Percentiles rank a stretch among this genome's conserved stretches.
phyloP scores from a whole-genome alignment of 148 eudicot species.

The Nyssa sinensis region DNA sequence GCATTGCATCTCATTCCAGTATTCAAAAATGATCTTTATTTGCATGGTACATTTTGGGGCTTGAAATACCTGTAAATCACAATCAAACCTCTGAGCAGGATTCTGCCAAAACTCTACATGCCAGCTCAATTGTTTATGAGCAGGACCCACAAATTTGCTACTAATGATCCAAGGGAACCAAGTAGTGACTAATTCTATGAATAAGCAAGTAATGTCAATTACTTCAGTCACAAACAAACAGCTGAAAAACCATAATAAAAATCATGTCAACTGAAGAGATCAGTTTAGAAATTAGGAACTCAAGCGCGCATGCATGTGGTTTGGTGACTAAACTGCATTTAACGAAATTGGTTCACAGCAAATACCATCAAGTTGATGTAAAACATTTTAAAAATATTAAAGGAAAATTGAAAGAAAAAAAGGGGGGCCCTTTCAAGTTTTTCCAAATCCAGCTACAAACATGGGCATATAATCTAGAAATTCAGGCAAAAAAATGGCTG shows the following conservation, averaged over 20 bases:
- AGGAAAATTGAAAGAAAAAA: too few relatives aligned
- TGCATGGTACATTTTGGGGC: conserved; percentile 8
- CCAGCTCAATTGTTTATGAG: neutral
- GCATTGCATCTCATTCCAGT: conserved; percentile 94
- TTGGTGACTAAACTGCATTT: too few relatives aligned
- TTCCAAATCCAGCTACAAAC: neutral
- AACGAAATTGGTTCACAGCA: too few relatives aligned
- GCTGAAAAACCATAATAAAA: too few relatives aligned
- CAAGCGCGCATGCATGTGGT: too few relatives aligned
- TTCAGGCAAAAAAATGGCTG: neutral
- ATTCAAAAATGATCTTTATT: conserved; percentile 22
- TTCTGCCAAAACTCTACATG: neutral
- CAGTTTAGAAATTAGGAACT: neutral
- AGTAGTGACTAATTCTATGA: neutral
- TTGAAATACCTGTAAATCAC: neutral
- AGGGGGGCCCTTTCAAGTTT: neutral
- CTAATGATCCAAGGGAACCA: neutral
- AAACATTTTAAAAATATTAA: too few relatives aligned
- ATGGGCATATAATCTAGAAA: neutral
- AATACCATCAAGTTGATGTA: too few relatives aligned
- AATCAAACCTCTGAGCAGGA: neutral
- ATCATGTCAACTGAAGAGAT: too few relatives aligned
- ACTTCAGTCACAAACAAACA: neutral
- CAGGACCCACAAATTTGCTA: neutral
- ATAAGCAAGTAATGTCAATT: neutral